These are phyloP conservation scores for Pisolithus tinctorius DNA, from an alignment of 768 basidiomycete species.

Conservation along the genomic window DNA sequence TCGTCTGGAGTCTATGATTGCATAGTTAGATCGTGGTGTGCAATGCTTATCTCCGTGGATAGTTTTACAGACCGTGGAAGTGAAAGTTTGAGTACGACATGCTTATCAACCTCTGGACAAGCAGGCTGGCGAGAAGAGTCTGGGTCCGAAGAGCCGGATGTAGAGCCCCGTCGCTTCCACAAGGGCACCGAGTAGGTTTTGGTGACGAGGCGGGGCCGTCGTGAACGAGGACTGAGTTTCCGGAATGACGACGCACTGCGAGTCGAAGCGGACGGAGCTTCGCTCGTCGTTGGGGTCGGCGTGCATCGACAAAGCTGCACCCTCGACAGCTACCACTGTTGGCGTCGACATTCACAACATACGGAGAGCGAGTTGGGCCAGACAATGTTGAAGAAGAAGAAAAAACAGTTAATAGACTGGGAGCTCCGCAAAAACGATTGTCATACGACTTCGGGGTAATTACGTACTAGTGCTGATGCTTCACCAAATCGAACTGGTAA, in stretches of 20 bases:
- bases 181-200: slow-evolving; percentile 66
- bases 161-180: slow-evolving; percentile 41
- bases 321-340: background rate
- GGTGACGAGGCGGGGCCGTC: slow-evolving; percentile 46
- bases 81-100: slow-evolving; percentile 53
- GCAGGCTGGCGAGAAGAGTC: slow-evolving; percentile 3
- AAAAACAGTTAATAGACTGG: background rate
- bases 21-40: background rate
- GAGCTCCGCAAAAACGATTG: too few species aligned
- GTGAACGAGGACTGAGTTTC: slow-evolving; percentile 35
- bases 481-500: too few species aligned
- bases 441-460: too few species aligned
- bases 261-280: slow-evolving; percentile 58
- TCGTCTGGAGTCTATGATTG: slow-evolving; percentile 35
- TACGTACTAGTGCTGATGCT: too few species aligned
- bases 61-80: slow-evolving; percentile 47
- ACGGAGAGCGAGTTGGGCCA: background rate
- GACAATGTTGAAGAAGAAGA: background rate
- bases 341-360: slow-evolving; percentile 10
- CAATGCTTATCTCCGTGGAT: background rate
- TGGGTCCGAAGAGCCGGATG: slow-evolving; percentile 12
- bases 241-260: slow-evolving; percentile 71
- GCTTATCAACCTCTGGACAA: slow-evolving; percentile 28
- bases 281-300: slow-evolving; percentile 14
- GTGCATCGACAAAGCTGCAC: background rate